phyloP scores from a whole-genome alignment of 2,329 filamentous ascomycete species.

The Emmonsiellopsis sp. region DNA sequence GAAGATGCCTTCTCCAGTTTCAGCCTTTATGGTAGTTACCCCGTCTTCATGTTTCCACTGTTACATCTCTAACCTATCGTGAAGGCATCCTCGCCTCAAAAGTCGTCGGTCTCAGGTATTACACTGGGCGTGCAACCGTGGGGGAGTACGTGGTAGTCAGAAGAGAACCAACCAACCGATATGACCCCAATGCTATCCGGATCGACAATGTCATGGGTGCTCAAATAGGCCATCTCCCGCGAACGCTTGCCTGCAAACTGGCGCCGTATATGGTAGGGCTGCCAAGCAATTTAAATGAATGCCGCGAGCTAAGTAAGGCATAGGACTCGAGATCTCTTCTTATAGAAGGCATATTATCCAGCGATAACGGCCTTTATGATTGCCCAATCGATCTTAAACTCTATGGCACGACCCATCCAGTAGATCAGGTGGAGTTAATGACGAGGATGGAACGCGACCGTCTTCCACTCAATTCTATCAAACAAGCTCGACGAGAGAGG shows the following conservation, averaged over 20 bases:
- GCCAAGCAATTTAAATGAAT: not conserved
- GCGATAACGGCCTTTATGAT: slow-evolving; percentile 56
- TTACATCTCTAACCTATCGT: slow-evolving; percentile 9
- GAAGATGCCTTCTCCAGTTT: slow-evolving; percentile 25
- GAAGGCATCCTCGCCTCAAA: slow-evolving; percentile 38
- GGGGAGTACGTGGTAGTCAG: slow-evolving; percentile 55
- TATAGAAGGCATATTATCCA: slow-evolving; percentile 61
- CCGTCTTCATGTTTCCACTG: slow-evolving; percentile 14
- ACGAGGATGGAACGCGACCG: slow-evolving; percentile 53
- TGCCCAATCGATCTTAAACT: slow-evolving; percentile 62
- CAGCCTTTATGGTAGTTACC: slow-evolving; percentile 30
- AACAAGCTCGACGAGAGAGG: slow-evolving; percentile 45
- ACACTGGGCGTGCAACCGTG: slow-evolving; percentile 50
- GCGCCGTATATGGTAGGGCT: slow-evolving; percentile 57
- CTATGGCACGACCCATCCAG: slow-evolving; percentile 55
- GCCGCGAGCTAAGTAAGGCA: slow-evolving; percentile 11
- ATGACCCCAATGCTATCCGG: slow-evolving; percentile 67
- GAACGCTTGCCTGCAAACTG: slow-evolving; percentile 58
- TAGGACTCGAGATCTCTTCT: slow-evolving; percentile 49
- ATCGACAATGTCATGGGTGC: slow-evolving; percentile 64
- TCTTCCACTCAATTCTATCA: slow-evolving; percentile 47
- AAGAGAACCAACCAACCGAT: slow-evolving; percentile 59
- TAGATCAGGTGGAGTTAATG: slow-evolving; percentile 47
- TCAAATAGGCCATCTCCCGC: slow-evolving; percentile 73
- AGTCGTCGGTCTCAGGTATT: slow-evolving; percentile 55